phyloP scores from a whole-genome alignment of 179 eudicot species.

The Nepenthes alata region DNA sequence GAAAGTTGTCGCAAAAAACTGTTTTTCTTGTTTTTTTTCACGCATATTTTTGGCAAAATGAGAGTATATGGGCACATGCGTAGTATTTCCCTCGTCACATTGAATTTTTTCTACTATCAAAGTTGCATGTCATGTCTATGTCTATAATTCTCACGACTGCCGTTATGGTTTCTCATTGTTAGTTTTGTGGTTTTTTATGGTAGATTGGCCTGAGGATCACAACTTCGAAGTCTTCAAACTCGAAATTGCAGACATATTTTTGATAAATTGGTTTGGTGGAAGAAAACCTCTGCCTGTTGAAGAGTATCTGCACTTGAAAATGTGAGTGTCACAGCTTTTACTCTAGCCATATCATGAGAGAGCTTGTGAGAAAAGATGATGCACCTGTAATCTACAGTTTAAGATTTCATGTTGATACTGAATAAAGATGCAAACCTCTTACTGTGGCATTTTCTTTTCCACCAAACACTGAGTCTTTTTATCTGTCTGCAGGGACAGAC shows the following conservation, averaged over 20 bases:
- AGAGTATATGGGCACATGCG: no score
- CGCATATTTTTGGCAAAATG: no score
- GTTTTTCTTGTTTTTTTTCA: no score
- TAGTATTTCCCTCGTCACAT: no score
- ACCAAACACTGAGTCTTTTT: no score
- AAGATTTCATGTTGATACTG: no score
- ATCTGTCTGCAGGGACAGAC: no score
- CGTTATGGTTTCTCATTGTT: background rate
- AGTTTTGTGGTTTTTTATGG: conserved; percentile 8
- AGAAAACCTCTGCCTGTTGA: conserved; percentile 76
- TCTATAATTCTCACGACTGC: background rate
- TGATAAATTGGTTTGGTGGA: conserved; percentile 89
- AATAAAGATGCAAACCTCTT: no score
- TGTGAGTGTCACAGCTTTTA: conserved; percentile 31
- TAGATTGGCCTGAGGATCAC: conserved; percentile 78
- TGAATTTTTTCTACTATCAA: background rate
- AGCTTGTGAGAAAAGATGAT: background rate
- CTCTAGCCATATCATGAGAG: background rate
- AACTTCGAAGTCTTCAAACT: conserved; percentile 63
- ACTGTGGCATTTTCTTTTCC: no score
- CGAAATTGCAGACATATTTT: conserved; percentile 50
- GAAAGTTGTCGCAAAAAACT: no score
- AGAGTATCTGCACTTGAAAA: conserved; percentile 47
- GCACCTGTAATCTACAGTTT: no score
- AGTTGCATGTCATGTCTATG: background rate